These are phyloP conservation scores for Suillus plorans DNA, from an alignment of 768 basidiomycete genomes.

Conservation along the genomic window DNA sequence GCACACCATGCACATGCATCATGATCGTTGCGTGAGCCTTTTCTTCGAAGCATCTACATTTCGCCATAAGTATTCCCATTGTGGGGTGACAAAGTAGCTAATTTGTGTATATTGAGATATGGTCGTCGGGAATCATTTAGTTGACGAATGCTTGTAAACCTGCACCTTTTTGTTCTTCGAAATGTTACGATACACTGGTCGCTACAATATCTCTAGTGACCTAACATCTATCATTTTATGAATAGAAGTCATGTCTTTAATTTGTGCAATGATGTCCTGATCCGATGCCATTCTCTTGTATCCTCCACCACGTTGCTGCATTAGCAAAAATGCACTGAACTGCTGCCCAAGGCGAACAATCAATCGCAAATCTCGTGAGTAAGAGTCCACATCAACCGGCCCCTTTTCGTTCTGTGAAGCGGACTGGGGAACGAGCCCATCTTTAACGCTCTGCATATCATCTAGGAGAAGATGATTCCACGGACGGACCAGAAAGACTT, in stretches of 20 bases:
- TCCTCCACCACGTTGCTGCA: not conserved
- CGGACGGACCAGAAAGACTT: not conserved
- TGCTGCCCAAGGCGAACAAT: not conserved
- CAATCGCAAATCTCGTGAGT: not conserved
- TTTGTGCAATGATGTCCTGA: not conserved
- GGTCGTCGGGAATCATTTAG: too few species aligned
- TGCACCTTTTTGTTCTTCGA: too few species aligned
- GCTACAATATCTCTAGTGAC: not conserved
- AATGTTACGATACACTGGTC: too few species aligned
- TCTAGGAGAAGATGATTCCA: not conserved
- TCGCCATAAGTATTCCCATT: too few species aligned
- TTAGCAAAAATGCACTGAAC: not conserved
- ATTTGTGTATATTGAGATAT: too few species aligned
- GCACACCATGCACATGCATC: too few species aligned
- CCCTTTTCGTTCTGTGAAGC: not conserved
- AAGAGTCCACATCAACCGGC: not conserved
- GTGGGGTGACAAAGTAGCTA: too few species aligned
- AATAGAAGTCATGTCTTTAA: not conserved
- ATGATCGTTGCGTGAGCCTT: too few species aligned
- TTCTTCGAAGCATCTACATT: too few species aligned
- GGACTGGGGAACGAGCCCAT: not conserved
- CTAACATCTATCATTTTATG: not conserved
- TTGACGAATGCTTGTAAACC: too few species aligned
- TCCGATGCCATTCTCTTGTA: not conserved
- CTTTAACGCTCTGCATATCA: not conserved